phyloP scores from a whole-genome alignment of 148 eudicot genomes.

The Rheum nobile region DNA sequence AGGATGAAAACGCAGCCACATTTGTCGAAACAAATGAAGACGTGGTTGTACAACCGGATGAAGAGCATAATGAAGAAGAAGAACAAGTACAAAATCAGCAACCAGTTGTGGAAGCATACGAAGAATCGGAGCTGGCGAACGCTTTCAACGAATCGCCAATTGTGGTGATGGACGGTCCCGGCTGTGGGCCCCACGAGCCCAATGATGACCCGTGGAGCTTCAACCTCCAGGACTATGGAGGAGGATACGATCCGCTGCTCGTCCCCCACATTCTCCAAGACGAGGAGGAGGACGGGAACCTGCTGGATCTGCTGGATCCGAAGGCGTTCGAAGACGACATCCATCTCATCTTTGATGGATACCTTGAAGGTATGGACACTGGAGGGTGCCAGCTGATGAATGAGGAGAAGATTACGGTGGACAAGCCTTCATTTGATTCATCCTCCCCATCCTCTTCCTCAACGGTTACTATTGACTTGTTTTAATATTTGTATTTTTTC shows the following conservation, averaged over 20 bases:
- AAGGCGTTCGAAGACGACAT: conserved; percentile 49
- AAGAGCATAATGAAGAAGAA: conserved; percentile 19
- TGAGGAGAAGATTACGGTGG: conserved; percentile 13
- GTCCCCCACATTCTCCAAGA: conserved; percentile 27
- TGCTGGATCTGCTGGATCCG: conserved; percentile 41
- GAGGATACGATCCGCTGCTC: conserved; percentile 31
- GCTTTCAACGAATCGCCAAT: conserved; percentile 17
- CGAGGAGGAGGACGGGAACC: conserved; percentile 30
- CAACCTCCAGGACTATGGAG: conserved; percentile 33
- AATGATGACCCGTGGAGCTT: conserved; percentile 61
- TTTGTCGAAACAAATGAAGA: not conserved
- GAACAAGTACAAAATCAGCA: conserved; percentile 10
- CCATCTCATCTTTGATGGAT: conserved; percentile 43
- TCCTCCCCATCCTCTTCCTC: conserved; percentile 21
- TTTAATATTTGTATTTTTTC: not conserved
- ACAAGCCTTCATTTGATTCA: conserved; percentile 10
- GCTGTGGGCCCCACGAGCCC: conserved; percentile 15
- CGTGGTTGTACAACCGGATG: conserved; percentile 6
- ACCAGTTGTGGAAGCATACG: conserved; percentile 3
- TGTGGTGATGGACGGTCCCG: conserved; percentile 16
- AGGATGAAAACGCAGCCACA: not conserved
- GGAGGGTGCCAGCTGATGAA: not conserved
- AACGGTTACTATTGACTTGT: conserved; percentile 9
- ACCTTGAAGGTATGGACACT: conserved; percentile 6
- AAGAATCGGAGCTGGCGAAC: conserved; percentile 16